Base-by-base conservation (phyloP, 495 filamentous ascomycete genomes). In the Podospora comata region DNA sequence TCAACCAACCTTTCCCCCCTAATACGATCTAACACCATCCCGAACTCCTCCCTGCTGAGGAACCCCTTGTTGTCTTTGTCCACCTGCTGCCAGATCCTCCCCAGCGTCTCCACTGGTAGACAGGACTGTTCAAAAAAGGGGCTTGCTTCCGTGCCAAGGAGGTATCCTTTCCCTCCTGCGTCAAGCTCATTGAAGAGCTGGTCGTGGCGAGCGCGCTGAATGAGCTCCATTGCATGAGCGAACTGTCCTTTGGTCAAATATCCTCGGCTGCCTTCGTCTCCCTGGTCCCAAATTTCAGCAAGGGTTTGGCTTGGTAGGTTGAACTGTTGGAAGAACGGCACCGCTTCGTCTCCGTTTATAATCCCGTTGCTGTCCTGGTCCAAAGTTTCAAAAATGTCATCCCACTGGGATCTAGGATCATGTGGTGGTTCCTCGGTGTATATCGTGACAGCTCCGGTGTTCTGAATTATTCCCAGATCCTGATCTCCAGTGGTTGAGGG, bases 11-110 rank as follows among this genome's bases (percentile, higher is more conserved):
- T 58, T 11, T 58, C 55, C 23, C 2, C 18, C 23, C 23, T 20
- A n/a, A 58, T 58, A 5, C 2, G 13, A 58, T 26, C n/a, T n/a
- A 58, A 15, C 55, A 26, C 55, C n/a, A 11, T 19, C 9, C 6
- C 13, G 15, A 58, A 58, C 23, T 58, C 55, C n/a, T 20, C 55
- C 5, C 55, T 19, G 55, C 4, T 58, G 23, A 58, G 55, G n/a
- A 19, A 58, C 13, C 55, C 55, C 55, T 58, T 58, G n/a, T 58
- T 26, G 19, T 18, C 13, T 20, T 26, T 5, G 11, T 58, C 55
- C 13, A 26, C 55, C 23, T 58, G 55, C 55, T 58, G n/a, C 55
- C 55, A 58, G 55, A 58, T 58, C 4, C n/a, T 58, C 23, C 55
- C 55, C 23, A 58, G 23, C 3, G n/a, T 58, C 1, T 58, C 55